Conservation (phyloP, 139 green algal species). For the Micractinium conductrix region DNA sequence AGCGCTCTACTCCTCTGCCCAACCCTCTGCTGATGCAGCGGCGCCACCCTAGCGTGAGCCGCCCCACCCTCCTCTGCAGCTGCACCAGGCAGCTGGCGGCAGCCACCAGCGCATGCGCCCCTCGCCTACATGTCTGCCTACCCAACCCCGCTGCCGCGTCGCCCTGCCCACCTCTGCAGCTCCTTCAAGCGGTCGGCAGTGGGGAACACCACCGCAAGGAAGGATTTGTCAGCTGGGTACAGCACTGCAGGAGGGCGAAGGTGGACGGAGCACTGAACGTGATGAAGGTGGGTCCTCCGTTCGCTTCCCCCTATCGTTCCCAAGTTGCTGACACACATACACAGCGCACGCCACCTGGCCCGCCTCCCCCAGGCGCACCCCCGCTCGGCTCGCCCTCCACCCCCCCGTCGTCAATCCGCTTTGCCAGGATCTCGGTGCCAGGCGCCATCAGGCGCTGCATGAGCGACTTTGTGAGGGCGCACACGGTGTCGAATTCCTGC, state of each 20-base stretch:
- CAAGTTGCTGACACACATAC: too few relatives aligned
- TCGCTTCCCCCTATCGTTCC: too few relatives aligned
- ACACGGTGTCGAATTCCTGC: constrained; percentile 48
- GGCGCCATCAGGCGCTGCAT: constrained; percentile 33
- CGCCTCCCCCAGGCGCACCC: neutral
- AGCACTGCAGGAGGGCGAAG: constrained; percentile 12
- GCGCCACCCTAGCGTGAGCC: too few relatives aligned
- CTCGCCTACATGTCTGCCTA: too few relatives aligned
- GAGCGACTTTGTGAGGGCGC: constrained; percentile 24
- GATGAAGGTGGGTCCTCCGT: neutral
- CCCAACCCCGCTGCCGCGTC: too few relatives aligned
- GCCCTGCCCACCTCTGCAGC: constrained; percentile 28
- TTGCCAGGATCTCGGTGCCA: neutral
- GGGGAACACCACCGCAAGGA: constrained; percentile 49
- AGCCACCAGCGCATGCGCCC: too few relatives aligned
- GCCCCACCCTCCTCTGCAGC: too few relatives aligned
- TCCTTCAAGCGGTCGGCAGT: constrained; percentile 52
- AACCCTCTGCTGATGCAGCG: too few relatives aligned
- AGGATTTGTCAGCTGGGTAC: constrained; percentile 24
- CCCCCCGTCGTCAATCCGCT: constrained; percentile 50
- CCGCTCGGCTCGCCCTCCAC: constrained; percentile 48
- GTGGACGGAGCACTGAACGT: neutral
- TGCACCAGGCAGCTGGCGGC: too few relatives aligned
- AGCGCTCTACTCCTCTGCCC: too few relatives aligned
- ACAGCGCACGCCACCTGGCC: too few relatives aligned